A percentile compares a stretch with the other conserved stretches of the same genome.
Conservation (phyloP, 306 rosid genomes). For the Alnus rubra region DNA sequence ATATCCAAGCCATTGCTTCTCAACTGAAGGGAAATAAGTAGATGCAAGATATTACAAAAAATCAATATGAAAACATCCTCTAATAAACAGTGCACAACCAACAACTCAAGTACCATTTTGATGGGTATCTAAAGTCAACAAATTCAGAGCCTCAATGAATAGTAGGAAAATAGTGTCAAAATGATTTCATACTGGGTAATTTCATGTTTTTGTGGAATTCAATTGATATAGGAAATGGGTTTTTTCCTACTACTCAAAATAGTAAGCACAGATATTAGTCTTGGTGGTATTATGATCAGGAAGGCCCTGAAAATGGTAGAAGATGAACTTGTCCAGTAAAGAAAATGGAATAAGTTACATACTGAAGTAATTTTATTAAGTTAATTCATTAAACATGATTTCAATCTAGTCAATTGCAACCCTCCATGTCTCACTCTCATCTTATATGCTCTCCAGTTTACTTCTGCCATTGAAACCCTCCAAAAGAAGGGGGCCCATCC, state of each 20-base stretch:
- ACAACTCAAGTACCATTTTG: constrained; percentile 7
- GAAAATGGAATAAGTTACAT: neutral
- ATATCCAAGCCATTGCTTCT: constrained; percentile 49
- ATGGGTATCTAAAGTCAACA: neutral
- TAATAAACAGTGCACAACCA: constrained; percentile 10
- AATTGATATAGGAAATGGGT: neutral
- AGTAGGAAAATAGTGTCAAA: neutral
- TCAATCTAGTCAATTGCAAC: neutral
- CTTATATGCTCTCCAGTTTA: neutral
- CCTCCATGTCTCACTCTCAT: neutral
- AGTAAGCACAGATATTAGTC: neutral
- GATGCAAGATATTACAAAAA: neutral
- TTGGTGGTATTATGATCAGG: neutral
- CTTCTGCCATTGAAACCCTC: neutral
- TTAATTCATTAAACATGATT: neutral
- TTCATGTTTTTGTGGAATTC: neutral
- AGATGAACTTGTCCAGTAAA: neutral
- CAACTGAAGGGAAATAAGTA: constrained; percentile 41
- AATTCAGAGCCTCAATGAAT: neutral
- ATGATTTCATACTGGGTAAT: neutral
- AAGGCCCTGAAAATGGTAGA: neutral
- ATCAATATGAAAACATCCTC: constrained; percentile 7
- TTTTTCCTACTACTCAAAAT: neutral
- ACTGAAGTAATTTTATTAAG: too few species aligned
- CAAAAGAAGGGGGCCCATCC: neutral